Evolutionary conservation across 2,329 filamentous ascomycete species (phyloP), one percentile per base, ranked within the genome.

Genomic region (Hysterium pulicare): DNA sequence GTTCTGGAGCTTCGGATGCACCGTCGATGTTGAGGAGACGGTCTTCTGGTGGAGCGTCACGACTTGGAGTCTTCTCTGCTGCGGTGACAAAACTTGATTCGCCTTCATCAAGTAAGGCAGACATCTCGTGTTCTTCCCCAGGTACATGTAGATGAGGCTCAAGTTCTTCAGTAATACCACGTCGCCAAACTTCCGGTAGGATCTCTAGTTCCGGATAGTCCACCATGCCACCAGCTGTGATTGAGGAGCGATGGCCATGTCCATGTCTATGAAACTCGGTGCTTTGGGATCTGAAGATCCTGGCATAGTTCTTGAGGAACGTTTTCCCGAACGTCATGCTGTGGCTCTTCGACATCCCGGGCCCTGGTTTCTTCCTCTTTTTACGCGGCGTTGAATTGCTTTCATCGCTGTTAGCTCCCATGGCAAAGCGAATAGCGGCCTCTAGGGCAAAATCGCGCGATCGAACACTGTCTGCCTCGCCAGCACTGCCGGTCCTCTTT

Each of bases 321-420:
- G 48, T 55, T 13, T 62, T 65, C 5, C 66, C 62, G 42, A 73
- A 69, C 0, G 62, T 70, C 57, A 70, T 65, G 2, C 68, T 71
- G 21, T 60, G 59, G 36, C 65, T 69, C 69, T 85, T 87, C 17
- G 87, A 76, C 30, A 82, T 82, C 50, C 88, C 82, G 42, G 78
- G 19, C 74, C 70, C 61, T 85, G 84, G 56, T 85, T 82, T 42
- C 70, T 59, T n/a, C 31, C 50, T 58, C 44, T 61, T 66, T 37
- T 60, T 65, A 32, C 58, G 55, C 7, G 55, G 48, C 1, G 43
- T 50, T 13, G 60, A 58, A 36, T 62, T 62, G 8, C 64, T 45
- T 8, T 59, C 56, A 15, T 54, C 55, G 4, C 53, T 50, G n/a
- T 51, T 44, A 11, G 37, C 46, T n/a, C 45, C 41, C 4, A 45